A percentile compares a stretch with the other conserved stretches of the same genome.
Evolutionary conservation across 805 yeast species (phyloP).

Genomic region (Blastobotrys americana): DNA sequence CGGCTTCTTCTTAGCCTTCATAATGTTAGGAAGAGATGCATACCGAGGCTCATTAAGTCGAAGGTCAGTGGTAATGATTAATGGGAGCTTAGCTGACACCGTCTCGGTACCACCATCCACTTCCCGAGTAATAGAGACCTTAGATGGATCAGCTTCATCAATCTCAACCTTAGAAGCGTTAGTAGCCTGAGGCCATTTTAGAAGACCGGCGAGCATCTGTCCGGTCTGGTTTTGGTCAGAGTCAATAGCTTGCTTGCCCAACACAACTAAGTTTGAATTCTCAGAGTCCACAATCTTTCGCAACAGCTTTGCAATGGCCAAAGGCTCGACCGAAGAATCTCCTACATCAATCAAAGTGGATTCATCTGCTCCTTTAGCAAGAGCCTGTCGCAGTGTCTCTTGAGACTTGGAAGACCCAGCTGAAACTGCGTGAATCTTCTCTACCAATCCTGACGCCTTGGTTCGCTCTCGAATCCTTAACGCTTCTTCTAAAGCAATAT

Average conservation of each 20-base stretch:
- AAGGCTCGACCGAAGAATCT: constrained; percentile 71
- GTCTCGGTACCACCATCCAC: constrained; percentile 93
- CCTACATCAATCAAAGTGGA: constrained; percentile 78
- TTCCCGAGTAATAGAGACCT: constrained; percentile 74
- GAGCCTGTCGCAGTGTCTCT: constrained; percentile 78
- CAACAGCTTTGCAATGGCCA: constrained; percentile 81
- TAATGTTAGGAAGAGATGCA: constrained; percentile 90
- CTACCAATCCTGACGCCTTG: constrained; percentile 51
- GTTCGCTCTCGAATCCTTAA: constrained; percentile 62
- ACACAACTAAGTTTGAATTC: constrained; percentile 66
- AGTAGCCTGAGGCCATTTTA: constrained; percentile 96
- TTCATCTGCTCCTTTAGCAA: constrained; percentile 91
- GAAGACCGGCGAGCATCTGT: constrained; percentile 88
- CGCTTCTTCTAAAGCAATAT: constrained; percentile 96
- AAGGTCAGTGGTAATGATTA: constrained; percentile 86
- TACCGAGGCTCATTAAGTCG: constrained; percentile 93
- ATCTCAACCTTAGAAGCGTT: constrained; percentile 81
- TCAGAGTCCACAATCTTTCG: constrained; percentile 63
- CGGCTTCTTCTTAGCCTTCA: constrained; percentile 98
- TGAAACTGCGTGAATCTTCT: constrained; percentile 80
- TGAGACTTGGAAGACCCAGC: constrained; percentile 84
- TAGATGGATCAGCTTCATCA: constrained; percentile 45
- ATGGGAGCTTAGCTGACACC: constrained; percentile 67
- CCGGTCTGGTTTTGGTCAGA: constrained; percentile 95
- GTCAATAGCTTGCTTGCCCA: constrained; percentile 97